Percentiles rank a stretch among this genome's conserved stretches.
Evolutionary conservation across 31 red algal species (phyloP).

Genomic region (Odonthalia washingtoniensis): DNA sequence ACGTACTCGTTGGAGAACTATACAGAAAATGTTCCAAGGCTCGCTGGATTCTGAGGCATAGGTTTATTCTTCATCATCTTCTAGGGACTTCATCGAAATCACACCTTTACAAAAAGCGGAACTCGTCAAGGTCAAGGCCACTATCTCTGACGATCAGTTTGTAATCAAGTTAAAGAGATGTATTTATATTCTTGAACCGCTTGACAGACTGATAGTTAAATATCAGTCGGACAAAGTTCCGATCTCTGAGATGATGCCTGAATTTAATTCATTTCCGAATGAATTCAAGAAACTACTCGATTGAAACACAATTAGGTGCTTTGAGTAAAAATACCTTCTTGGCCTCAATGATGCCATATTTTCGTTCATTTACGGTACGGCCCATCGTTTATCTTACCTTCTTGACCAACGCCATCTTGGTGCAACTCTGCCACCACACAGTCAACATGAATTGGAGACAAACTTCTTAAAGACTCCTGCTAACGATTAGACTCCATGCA

Average conservation of each 20-base stretch:
- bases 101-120: neutral
- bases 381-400: neutral
- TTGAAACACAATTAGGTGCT: neutral
- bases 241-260: neutral
- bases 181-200: neutral
- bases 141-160: too few relatives aligned
- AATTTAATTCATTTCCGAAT: neutral
- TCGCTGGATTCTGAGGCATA: neutral
- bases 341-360: neutral
- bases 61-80: neutral
- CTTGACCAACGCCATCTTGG: neutral
- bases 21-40: neutral
- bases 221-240: too few relatives aligned
- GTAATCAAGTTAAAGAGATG: neutral
- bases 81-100: neutral
- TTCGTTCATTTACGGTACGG: neutral
- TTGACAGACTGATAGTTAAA: neutral
- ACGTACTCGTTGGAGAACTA: neutral
- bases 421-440: neutral
- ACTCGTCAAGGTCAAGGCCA: neutral
- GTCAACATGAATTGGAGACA: neutral
- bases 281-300: neutral
- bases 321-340: neutral
- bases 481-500: neutral
- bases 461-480: neutral